These are phyloP conservation scores for Russula virescens DNA, from an alignment of 768 basidiomycete species.

Conservation along the genomic window DNA sequence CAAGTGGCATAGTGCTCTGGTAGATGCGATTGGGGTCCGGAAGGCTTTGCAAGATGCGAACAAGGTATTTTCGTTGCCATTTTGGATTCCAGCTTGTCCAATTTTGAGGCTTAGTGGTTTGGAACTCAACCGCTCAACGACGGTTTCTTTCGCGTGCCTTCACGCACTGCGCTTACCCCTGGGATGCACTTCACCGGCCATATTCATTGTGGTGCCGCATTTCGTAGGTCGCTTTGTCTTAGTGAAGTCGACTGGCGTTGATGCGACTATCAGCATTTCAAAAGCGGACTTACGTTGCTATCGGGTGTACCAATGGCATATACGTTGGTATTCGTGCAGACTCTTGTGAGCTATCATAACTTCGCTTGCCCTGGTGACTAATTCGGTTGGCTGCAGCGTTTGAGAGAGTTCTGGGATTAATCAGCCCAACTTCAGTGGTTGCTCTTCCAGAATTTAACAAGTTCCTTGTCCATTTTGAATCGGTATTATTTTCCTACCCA, in stretches of 20 bases:
- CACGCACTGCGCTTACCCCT: constrained; percentile 32
- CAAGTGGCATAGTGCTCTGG: constrained; percentile 57
- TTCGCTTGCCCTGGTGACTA: constrained; percentile 4
- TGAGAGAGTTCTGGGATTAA: constrained; percentile 47
- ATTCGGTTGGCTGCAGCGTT: constrained; percentile 41
- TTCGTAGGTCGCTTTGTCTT: constrained; percentile 42
- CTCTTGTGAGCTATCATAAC: constrained; percentile 40
- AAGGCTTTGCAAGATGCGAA: constrained; percentile 63
- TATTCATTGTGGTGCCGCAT: constrained; percentile 53
- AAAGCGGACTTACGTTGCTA: constrained; percentile 53
- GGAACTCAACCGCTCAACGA: constrained; percentile 54
- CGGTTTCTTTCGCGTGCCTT: constrained; percentile 47
- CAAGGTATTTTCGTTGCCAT: constrained; percentile 44
- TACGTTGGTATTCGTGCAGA: constrained; percentile 53
- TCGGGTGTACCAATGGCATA: constrained; percentile 65
- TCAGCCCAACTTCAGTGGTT: constrained; percentile 48
- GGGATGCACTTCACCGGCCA: constrained; percentile 47
- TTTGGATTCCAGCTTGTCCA: neutral
- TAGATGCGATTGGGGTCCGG: constrained; percentile 58
- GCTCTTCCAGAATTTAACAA: constrained; percentile 58
- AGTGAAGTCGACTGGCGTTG: neutral
- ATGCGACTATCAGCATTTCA: constrained; percentile 37
- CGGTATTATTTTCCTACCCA: constrained; percentile 57
- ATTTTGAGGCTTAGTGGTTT: constrained; percentile 50
- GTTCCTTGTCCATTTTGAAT: constrained; percentile 60